A percentile compares a stretch with the other conserved stretches of the same genome.
Conservation (phyloP, 1,284 basidiomycete genomes). For the Cerrena zonata region DNA sequence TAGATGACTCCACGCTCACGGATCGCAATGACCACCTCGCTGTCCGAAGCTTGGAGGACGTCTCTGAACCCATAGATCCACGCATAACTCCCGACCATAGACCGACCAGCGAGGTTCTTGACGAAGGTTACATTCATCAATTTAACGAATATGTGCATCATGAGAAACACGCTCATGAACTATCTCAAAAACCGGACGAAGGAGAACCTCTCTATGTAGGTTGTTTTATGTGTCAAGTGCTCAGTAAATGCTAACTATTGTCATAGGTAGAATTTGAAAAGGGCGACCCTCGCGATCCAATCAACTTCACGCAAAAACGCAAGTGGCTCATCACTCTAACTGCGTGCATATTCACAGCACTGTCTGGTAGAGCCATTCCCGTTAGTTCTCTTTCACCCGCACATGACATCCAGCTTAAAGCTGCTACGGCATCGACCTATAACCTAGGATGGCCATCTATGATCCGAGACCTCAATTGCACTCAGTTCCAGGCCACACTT, state of each 20-base stretch:
- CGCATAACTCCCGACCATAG: conserved; percentile 20
- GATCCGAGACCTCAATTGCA: conserved; percentile 59
- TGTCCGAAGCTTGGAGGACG: conserved; percentile 17
- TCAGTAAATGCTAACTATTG: neutral
- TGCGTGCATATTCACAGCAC: conserved; percentile 51
- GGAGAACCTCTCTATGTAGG: conserved; percentile 19
- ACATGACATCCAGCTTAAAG: conserved; percentile 24
- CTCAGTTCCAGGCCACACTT: conserved; percentile 51
- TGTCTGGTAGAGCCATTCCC: conserved; percentile 39
- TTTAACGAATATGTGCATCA: conserved; percentile 24
- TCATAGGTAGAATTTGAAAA: conserved; percentile 49
- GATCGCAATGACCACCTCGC: conserved; percentile 11
- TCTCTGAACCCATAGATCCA: conserved; percentile 24
- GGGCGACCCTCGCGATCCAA: conserved; percentile 45
- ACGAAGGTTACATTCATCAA: conserved; percentile 22
- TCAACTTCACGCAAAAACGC: conserved; percentile 38
- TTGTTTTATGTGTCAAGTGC: neutral
- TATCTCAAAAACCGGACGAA: conserved; percentile 5
- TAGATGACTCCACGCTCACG: conserved; percentile 18
- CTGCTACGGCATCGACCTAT: conserved; percentile 51
- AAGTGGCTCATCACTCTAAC: conserved; percentile 52
- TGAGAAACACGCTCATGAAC: conserved; percentile 15
- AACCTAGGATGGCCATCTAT: conserved; percentile 56
- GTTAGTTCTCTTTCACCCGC: conserved; percentile 1
- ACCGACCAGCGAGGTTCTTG: conserved; percentile 21